Evolutionary conservation across 345 rosid genomes (phyloP).

Genomic region (Alliaria petiolata): DNA sequence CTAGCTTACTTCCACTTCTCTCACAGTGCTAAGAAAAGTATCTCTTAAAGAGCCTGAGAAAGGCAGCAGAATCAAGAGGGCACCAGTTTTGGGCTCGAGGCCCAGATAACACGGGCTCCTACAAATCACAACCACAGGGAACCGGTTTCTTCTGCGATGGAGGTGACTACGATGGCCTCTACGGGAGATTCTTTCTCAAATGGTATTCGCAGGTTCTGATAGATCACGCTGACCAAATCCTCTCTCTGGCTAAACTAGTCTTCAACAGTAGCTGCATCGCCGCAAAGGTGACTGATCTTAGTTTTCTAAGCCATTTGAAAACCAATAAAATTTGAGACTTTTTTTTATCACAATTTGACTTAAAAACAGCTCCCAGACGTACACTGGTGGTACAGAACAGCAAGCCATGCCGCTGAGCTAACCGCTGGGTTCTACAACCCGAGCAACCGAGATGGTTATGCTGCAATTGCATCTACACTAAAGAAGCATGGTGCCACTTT

Average conservation of each 20-base stretch:
- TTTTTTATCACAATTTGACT: slow-evolving; percentile 37
- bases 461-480: slow-evolving; percentile 60
- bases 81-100: slow-evolving; percentile 80
- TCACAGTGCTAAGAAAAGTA: slow-evolving; percentile 88
- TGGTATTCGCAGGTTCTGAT: slow-evolving; percentile 85
- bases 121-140: slow-evolving; percentile 81
- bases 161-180: slow-evolving; percentile 87
- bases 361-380: slow-evolving; percentile 83
- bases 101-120: slow-evolving; percentile 86
- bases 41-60: slow-evolving; percentile 67
- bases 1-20: slow-evolving; percentile 11
- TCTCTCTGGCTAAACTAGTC: slow-evolving; percentile 80
- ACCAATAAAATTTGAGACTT: not conserved
- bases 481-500: slow-evolving; percentile 73
- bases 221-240: slow-evolving; percentile 76
- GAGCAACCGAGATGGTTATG: slow-evolving; percentile 86
- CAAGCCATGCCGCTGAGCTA: slow-evolving; percentile 94
- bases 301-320: slow-evolving; percentile 12
- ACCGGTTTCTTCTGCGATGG: slow-evolving; percentile 96
- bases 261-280: slow-evolving; percentile 70
- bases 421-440: slow-evolving; percentile 94
- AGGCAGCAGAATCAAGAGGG: slow-evolving; percentile 83
- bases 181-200: slow-evolving; percentile 91
- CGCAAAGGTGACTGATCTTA: slow-evolving; percentile 63
- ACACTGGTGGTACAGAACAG: slow-evolving; percentile 97